Base-by-base conservation (phyloP, 495 filamentous ascomycete species). In the Hypoxylon rickii region DNA sequence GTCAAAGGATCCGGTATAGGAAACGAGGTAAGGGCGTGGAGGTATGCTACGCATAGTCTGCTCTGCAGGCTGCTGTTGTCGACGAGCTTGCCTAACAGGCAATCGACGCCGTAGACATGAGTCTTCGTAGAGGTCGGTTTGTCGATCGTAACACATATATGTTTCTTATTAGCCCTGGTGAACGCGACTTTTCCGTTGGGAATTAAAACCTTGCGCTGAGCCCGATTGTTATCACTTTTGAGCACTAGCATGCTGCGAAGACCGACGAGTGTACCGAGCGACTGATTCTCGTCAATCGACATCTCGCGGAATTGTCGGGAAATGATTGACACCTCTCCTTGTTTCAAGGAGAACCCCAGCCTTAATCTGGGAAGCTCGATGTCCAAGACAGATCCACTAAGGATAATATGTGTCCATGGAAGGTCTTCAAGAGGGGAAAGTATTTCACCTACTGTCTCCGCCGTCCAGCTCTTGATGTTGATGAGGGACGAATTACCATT, bases 11-110 rank as follows among this genome's bases (percentile, higher is more conserved):
- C 87, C 0, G 80, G 76, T 0, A 88, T 53, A 37, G 74, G 80
- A 43, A 73, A 78, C 1, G 83, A 80, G 0, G 86, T 89, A 0
- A 84, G n/a, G 0, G 84, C 85, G 55, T 89, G 84, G 1, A 89
- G 71, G 44, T 82, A 83, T 31, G 70, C 75, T 7, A 82, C 58
- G 43, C 73, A 75, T 0, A 88, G 65, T 56, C 76, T 81, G 70
- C 79, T 82, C 12, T 78, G 71, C 1, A 87, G 43, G 17, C 73
- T 80, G 0, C 79, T 78, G 55, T 78, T 77, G 32, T 82, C 77
- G 0, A 69, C 49, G 5, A 87, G 64, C 13, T 73, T 58, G 0
- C 81, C 77, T 3, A 87, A 72, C 24, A 70, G 61, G 0, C 42
- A 24, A 52, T 88, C 77, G n/a, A 87, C 55, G 0, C 64, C 44